These are phyloP conservation scores for Phaffia tasmanica DNA, from an alignment of 768 basidiomycete species.

Conservation along the genomic window DNA sequence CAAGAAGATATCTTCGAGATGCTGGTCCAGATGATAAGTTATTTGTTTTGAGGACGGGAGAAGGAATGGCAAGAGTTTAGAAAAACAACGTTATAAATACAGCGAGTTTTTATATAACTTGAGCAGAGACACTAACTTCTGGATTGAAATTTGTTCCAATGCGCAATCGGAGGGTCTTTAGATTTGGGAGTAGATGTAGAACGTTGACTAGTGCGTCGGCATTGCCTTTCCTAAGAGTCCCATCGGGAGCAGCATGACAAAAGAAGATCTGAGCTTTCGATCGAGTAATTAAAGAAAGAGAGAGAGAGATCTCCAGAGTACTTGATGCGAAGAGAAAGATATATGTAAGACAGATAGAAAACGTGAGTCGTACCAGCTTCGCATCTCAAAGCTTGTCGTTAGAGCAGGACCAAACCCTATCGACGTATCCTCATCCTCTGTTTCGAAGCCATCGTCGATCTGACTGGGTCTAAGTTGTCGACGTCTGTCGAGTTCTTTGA, in stretches of 20 bases:
- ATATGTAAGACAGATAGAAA: background rate
- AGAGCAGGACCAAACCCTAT: background rate
- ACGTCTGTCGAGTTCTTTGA: background rate
- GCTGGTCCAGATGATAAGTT: slow-evolving; percentile 29
- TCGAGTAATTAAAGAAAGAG: too few relatives aligned
- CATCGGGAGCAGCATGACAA: background rate
- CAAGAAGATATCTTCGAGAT: slow-evolving; percentile 58
- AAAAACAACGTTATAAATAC: background rate
- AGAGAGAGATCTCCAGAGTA: background rate
- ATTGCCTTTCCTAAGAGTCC: slow-evolving; percentile 48
- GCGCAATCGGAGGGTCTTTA: slow-evolving; percentile 46
- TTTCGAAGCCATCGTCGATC: background rate
- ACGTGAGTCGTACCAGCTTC: slow-evolving; percentile 7
- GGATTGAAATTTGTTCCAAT: slow-evolving; percentile 72
- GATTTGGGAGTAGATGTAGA: slow-evolving; percentile 1
- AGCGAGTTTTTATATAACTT: background rate
- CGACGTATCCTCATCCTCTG: background rate
- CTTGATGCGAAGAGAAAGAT: background rate
- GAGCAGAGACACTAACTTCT: slow-evolving; percentile 38
- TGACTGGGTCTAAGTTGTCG: background rate
- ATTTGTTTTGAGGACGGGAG: background rate
- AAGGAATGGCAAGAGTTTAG: background rate
- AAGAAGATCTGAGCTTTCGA: background rate
- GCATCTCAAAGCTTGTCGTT: slow-evolving; percentile 16
- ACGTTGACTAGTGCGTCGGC: slow-evolving; percentile 60